phyloP scores from a whole-genome alignment of 2,329 filamentous ascomycete genomes.

The Nannizziopsis arthrosporioides region DNA sequence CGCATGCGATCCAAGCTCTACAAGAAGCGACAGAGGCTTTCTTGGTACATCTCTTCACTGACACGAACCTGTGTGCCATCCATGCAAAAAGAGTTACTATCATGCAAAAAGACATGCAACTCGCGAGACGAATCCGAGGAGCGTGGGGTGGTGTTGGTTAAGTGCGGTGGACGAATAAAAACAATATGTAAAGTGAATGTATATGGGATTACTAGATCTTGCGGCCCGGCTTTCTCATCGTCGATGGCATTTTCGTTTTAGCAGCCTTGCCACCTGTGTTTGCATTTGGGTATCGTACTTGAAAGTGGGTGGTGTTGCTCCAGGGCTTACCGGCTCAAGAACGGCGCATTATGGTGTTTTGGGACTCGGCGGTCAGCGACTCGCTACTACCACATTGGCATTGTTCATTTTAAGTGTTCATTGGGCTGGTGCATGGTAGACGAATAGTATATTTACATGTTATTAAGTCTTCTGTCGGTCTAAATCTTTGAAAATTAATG shows the following conservation, averaged over 20 bases:
- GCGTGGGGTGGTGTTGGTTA: conserved; percentile 60
- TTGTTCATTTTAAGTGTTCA: not conserved
- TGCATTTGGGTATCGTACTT: conserved; percentile 9
- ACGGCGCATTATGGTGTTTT: conserved; percentile 8
- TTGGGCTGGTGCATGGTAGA: no score
- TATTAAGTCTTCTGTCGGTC: no score
- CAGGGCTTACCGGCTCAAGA: conserved; percentile 4
- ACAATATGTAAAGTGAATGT: not conserved
- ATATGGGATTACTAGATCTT: not conserved
- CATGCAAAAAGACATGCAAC: conserved; percentile 95
- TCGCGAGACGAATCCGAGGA: conserved; percentile 68
- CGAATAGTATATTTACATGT: no score
- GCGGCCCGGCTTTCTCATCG: conserved; percentile 4
- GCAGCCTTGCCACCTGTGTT: not conserved
- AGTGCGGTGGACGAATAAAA: conserved; percentile 11
- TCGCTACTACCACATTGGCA: not conserved
- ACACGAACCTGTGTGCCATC: conserved; percentile 90
- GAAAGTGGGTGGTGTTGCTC: conserved; percentile 5
- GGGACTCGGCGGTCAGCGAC: conserved; percentile 3
- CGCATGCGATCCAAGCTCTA: conserved; percentile 80
- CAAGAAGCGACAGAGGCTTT: conserved; percentile 97
- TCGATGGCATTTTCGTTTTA: not conserved
- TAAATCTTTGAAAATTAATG: no score
- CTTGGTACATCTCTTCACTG: conserved; percentile 90
- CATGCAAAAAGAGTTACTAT: conserved; percentile 95